These are phyloP conservation scores for Ganoderma sinense DNA, from an alignment of 1,284 basidiomycete species.

Conservation along the genomic window DNA sequence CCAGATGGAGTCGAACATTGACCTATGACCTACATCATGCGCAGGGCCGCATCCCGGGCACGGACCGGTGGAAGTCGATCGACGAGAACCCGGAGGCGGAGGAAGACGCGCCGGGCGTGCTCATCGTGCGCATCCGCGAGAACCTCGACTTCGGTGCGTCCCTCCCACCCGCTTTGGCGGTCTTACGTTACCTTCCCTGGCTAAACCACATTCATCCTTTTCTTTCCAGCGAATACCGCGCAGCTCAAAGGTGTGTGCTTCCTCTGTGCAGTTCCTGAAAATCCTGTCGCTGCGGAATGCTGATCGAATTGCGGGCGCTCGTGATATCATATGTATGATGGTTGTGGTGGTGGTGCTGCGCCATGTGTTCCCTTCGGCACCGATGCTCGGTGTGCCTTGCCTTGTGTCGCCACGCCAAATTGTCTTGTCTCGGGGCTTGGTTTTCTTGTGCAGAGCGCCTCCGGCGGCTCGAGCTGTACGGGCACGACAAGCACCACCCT, in stretches of 20 bases:
- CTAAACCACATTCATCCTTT: slow-evolving; percentile 3
- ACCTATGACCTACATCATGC: neutral
- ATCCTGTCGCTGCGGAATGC: neutral
- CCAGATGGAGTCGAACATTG: neutral
- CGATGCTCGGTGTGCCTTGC: neutral
- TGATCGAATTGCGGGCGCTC: neutral
- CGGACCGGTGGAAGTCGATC: slow-evolving; percentile 83
- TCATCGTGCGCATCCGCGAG: slow-evolving; percentile 86
- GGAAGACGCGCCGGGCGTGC: slow-evolving; percentile 78
- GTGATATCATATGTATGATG: neutral
- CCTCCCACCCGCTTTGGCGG: neutral
- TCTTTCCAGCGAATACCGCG: slow-evolving; percentile 79
- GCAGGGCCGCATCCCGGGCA: slow-evolving; percentile 83
- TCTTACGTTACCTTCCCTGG: neutral
- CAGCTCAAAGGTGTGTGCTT: slow-evolving; percentile 77
- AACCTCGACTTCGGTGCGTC: slow-evolving; percentile 80
- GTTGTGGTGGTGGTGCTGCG: neutral
- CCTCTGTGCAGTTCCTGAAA: neutral
- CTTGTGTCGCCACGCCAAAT: neutral
- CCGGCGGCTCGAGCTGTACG: slow-evolving; percentile 84
- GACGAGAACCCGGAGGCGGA: slow-evolving; percentile 80
- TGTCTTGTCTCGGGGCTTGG: neutral
- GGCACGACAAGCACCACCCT: slow-evolving; percentile 79
- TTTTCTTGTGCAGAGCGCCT: slow-evolving; percentile 67
- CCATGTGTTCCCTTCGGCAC: neutral